Evolutionary conservation across 192 early-diverging fungal genomes (phyloP), one percentile per base, ranked within the genome.

Genomic region (Backusella sp.): DNA sequence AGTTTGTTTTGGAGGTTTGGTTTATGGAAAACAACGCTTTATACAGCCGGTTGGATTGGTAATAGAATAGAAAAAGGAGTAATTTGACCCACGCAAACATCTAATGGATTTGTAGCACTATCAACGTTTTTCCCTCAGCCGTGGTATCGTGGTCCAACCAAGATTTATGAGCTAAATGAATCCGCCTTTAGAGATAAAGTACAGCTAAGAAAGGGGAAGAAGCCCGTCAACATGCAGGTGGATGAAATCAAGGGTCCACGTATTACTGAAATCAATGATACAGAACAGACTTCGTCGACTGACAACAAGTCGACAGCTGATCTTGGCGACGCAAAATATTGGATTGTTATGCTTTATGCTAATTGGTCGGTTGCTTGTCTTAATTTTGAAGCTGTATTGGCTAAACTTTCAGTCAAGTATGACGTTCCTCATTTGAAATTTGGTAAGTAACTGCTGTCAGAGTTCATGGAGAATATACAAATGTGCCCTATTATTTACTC

Each of bases 361-460:
- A 84, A 81, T n/a, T 89, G 88, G 88, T 86, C 83, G 21, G 73
- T 81, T 8, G 74, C 85, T 5, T 89, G 84, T 42, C 80, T 82
- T 28, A 76, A 85, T 68, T 89, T 89, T 79, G 88, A 89, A 53
- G 79, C 77, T 42, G 79, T 84, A 21, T 73, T 87, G 17, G 88
- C 88, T 2, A 71, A 83, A 59, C 75, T 83, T 21, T 89, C 88
- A 7, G 52, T 89, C 39, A 77, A 79, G 67, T 89, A 87, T 28
- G 78, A 78, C 11, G 35, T 44, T 12, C 32, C 70, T 36, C 73
- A 83, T 36, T 66, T 73, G 14, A 75, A 82, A 28, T 71, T 77
- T 78, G 79, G 79, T 78, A 72, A 72, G 49, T 6, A 49, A 49
- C 6, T 0, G 19, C 15, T 17, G 28, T 23, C 56, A 70, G 23